A percentile compares a stretch with the other conserved stretches of the same genome.
Conservation (phyloP, 352 stramenopile genomes). For the Elongisporangium senticosum region DNA sequence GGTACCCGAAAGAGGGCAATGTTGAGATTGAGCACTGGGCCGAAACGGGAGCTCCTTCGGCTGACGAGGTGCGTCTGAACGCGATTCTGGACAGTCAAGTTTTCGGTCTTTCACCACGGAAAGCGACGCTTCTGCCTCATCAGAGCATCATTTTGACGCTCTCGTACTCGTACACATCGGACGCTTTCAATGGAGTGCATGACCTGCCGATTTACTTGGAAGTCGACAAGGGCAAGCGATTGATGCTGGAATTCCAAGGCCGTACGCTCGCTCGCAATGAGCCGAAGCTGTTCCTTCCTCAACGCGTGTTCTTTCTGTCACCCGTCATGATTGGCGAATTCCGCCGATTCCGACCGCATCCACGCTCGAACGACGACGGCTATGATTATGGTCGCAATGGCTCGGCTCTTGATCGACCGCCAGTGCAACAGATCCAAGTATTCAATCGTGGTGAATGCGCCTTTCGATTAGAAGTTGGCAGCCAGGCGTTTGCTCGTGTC, state of each 20-base stretch:
- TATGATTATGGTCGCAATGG: slow-evolving; percentile 2
- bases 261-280: slow-evolving; percentile 59
- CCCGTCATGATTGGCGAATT: slow-evolving; percentile 74
- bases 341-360: slow-evolving; percentile 8
- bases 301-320: slow-evolving; percentile 49
- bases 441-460: slow-evolving; percentile 73
- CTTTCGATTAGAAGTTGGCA: slow-evolving; percentile 59
- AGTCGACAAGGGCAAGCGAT: slow-evolving; percentile 87
- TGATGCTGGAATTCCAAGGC: slow-evolving; percentile 82
- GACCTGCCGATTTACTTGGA: slow-evolving; percentile 82
- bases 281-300: slow-evolving; percentile 65
- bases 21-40: slow-evolving; percentile 93
- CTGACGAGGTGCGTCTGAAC: slow-evolving; percentile 64
- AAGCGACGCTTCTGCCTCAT: slow-evolving; percentile 44
- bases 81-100: slow-evolving; percentile 80
- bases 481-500: slow-evolving; percentile 42
- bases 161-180: slow-evolving; percentile 60
- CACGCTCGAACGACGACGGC: slow-evolving; percentile 4
- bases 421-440: slow-evolving; percentile 67
- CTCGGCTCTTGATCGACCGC: slow-evolving; percentile 15
- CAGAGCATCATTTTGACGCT: slow-evolving; percentile 62
- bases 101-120: slow-evolving; percentile 51
- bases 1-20: slow-evolving; percentile 88
- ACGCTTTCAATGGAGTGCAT: slow-evolving; percentile 79
- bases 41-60: slow-evolving; percentile 82